Base-by-base conservation (phyloP, 257 asterid genomes). In the Haberlea rhodopensis region DNA sequence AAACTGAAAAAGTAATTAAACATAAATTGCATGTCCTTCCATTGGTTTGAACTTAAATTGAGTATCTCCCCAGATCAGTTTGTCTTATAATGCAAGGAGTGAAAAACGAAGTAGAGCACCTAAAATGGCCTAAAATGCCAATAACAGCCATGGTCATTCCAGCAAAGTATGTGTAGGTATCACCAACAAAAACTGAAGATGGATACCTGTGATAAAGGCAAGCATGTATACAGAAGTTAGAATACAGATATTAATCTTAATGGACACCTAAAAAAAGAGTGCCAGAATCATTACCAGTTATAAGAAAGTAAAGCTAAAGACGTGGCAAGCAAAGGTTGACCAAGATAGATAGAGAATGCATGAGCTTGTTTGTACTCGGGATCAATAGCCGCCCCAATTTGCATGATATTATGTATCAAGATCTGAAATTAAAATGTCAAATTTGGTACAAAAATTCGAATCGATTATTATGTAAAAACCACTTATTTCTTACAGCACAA, bases 311-410 rank as follows among this genome's bases (percentile, higher is more conserved):
- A 82, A 28, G 90, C 98, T 72, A 89, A 79, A 57, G 98, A 91
- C 63, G 98, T 91, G 71, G 95, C 94, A 63, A 91, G 94, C 79
- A 91, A 75, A 5, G 97, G 97, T 68, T 91, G 96, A 63, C 79
- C 84, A 45, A 91, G 95, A 79, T 88, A 91, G 62, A 91, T 84
- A 57, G 98, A 91, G 78, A 91, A 91, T 28, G 90, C 90, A 76
- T 91, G 96, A 26, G 98, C 98, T 85, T 87, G 95, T 66, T 87
- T 85, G 76, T 84, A 78, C 73, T 91, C 95, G 37, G 79, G 82
- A 75, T 88, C 92, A 32, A 67, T 45, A 15, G 92, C 78, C 67
- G 80, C 80, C 71, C 98, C 96, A 60, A 91, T 91, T 83, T 86
- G 96, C 89, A 88, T 85, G 56, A 91, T 67, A 73, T 91, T 91